Base-by-base conservation (phyloP, 1,284 basidiomycete genomes). In the Rhodotorula sp. region DNA sequence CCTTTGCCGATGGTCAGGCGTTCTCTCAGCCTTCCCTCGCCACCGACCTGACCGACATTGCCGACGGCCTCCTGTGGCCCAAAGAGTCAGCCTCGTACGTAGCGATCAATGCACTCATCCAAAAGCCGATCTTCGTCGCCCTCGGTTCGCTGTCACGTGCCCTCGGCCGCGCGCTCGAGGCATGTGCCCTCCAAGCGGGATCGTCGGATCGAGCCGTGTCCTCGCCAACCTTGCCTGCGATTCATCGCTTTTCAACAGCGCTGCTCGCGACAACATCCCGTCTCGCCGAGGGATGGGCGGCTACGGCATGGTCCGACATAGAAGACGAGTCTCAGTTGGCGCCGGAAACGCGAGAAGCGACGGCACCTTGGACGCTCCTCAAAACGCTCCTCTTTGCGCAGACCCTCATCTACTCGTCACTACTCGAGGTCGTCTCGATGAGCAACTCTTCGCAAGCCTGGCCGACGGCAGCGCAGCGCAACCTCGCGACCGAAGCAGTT, bases 371-470 rank as follows among this genome's bases (percentile, higher is more conserved):
- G 77, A 74, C 72, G 5, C 69, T 74, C 24, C 70, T 77, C 64
- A 78, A 78, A 54, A 63, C 75, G 17, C 71, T 78, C 60, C 70
- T 78, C 24, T 78, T 78, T 62, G 68, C 71, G 2, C 62, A 73
- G 37, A 77, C 76, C 3, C 72, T 77, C 65, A 56, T 78, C 58
- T 70, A 74, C 61, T 74, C 75, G 10, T 74, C 74, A 8, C 54
- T 78, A 10, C 66, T 78, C 26, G 66, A 72, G 6, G 33, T 78
- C 48, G 70, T 75, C 37, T 26, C 57, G n/a, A 33, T 60, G 1
- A 48, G 49, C 14, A 53, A n/a, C 20, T 51, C 66, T 4, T 22
- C 6, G 29, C 26, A 14, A 54, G 53, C 15, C 53, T 17, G 12
- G 12, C 73, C 77, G 3, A 69, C 69, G 2, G 26, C 51, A 1